Evolutionary conservation across 164 flowering plant genomes (phyloP).

Genomic region (Euptelea pleiosperma): DNA sequence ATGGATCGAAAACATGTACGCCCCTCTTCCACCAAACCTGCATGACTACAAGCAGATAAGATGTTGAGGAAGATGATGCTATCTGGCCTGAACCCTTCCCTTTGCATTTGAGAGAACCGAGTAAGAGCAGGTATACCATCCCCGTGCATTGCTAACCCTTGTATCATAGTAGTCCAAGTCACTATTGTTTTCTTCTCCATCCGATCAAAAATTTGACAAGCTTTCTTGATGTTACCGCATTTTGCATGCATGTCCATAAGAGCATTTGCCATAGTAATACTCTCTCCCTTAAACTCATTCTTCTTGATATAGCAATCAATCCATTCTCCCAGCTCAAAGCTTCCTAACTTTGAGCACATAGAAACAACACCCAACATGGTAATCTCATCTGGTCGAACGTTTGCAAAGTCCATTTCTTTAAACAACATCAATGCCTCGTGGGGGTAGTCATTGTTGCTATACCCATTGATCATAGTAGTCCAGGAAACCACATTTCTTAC

Average conservation of each 20-base stretch:
- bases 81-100: constrained; percentile 38
- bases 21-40: constrained; percentile 41
- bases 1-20: constrained; percentile 29
- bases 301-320: constrained; percentile 21
- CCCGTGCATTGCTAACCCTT: constrained; percentile 41
- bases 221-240: constrained; percentile 35
- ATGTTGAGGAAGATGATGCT: constrained; percentile 28
- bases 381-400: constrained; percentile 31
- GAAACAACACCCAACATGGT: constrained; percentile 31
- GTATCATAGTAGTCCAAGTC: constrained; percentile 39
- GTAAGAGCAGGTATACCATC: constrained; percentile 29
- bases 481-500: constrained; percentile 33
- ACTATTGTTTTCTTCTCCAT: constrained; percentile 28
- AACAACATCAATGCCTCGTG: constrained; percentile 27
- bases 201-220: constrained; percentile 33
- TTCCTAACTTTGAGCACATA: constrained; percentile 34
- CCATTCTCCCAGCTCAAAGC: constrained; percentile 25
- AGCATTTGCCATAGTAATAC: constrained; percentile 26
- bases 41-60: constrained; percentile 39
- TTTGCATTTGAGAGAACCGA: constrained; percentile 39
- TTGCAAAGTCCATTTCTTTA: constrained; percentile 30
- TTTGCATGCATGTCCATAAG: constrained; percentile 45
- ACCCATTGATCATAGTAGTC: constrained; percentile 40
- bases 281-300: constrained; percentile 7
- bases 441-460: constrained; percentile 13